Evolutionary conservation across 192 early-diverging fungal species (phyloP).

Genomic region (Entomortierella lignicola): DNA sequence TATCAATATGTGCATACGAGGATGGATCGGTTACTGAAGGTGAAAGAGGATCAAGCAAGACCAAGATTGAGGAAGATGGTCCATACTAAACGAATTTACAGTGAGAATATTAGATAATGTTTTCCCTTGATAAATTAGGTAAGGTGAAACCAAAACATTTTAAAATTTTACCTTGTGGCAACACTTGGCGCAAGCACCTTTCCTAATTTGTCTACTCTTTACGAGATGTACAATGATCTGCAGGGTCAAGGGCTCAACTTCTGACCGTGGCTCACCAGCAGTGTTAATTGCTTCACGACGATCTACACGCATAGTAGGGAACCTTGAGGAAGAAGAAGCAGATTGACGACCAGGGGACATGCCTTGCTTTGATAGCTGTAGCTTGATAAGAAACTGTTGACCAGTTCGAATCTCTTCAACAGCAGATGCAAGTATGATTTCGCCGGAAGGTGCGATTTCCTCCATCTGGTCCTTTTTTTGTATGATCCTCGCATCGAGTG

Average conservation of each 20-base stretch:
- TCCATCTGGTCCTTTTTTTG: slow-evolving; percentile 54
- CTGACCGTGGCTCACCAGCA: slow-evolving; percentile 40
- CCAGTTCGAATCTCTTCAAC: slow-evolving; percentile 45
- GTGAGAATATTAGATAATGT: neutral
- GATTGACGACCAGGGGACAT: too few species aligned
- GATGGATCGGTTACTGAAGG: slow-evolving; percentile 42
- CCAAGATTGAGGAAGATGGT: slow-evolving; percentile 43
- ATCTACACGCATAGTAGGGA: slow-evolving; percentile 47
- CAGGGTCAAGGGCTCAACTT: slow-evolving; percentile 31
- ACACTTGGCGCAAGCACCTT: slow-evolving; percentile 48
- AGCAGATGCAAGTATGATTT: slow-evolving; percentile 5
- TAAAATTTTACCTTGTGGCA: slow-evolving; percentile 43
- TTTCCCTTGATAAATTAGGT: neutral
- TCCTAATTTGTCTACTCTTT: slow-evolving; percentile 38
- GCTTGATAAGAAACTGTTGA: slow-evolving; percentile 47
- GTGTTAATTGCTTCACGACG: slow-evolving; percentile 50
- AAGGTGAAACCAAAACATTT: neutral
- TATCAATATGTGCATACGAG: slow-evolving; percentile 33
- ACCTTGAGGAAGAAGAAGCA: neutral
- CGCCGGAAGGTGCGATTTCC: slow-evolving; percentile 11
- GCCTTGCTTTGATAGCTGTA: slow-evolving; percentile 24
- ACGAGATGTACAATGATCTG: slow-evolving; percentile 48
- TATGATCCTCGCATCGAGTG: slow-evolving; percentile 46
- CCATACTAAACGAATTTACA: slow-evolving; percentile 27
- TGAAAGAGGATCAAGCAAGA: slow-evolving; percentile 39